Evolutionary conservation across 352 stramenopile species (phyloP), one percentile per base, ranked within the genome.

Genomic region (Saprolegnia parasitica): DNA sequence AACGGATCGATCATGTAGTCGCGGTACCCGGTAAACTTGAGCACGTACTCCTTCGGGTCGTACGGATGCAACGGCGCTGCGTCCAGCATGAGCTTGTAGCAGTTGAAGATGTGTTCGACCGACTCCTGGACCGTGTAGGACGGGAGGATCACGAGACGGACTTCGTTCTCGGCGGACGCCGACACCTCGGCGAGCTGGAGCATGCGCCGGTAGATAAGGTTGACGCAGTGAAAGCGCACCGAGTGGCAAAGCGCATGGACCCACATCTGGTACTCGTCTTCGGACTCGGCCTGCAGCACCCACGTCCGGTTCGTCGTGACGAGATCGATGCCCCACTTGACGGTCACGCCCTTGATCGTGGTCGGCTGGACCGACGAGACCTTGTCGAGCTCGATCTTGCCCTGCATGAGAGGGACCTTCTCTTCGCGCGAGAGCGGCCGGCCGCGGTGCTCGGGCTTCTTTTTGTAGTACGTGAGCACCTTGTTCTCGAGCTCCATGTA

Each of bases 91-190:
- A 89, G 81, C 67, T 91, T 84, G 78, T 95, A 95, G 67, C 84
- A 95, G 62, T 92, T 91, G 71, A 95, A 95, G 35, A 95, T 93
- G 62, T 91, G 83, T 77, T 93, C 86, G 24, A 95, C 86, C 71
- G 92, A 91, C 73, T 95, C 82, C 4, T 81, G 83, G 18, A 95
- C 86, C 0, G 86, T 95, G 73, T 95, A 86, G 4, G 83, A 81
- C 0, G 85, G 90, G 0, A 83, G 81, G 32, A 95, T 87, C 45
- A 92, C 84, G 83, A 95, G 91, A 35, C 86, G 85, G 57, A 93
- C 86, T 74, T 95, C 86, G 21, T 84, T 95, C n/a, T 91, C 88
- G 11, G 86, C 86, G 57, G 88, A 86, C 0, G 84, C 76, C 55
- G 84, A 93, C 55, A 95, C 86, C 83, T 95, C 84, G 57, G 91